phyloP scores from a whole-genome alignment of 2,329 filamentous ascomycete species.

The Aspergillus sp. region DNA sequence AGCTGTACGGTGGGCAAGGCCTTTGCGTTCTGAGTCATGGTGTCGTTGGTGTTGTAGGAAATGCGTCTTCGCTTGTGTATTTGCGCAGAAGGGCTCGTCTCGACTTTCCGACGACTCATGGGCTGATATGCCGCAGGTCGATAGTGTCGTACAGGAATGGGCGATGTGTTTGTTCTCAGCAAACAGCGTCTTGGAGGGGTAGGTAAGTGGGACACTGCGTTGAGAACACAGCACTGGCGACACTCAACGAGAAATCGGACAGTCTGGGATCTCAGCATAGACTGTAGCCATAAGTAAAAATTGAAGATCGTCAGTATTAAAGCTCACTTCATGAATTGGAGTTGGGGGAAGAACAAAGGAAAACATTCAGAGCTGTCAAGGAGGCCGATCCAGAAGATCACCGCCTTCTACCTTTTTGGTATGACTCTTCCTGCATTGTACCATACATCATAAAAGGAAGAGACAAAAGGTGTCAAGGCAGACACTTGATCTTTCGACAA shows the following conservation, averaged over 20 bases:
- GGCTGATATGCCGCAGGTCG: neutral
- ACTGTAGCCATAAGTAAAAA: conserved; percentile 9
- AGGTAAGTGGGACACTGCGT: conserved; percentile 8
- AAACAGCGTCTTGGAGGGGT: conserved; percentile 8
- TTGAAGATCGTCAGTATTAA: neutral
- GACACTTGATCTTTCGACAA: too few species aligned
- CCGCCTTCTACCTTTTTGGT: neutral
- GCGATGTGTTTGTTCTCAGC: conserved; percentile 3
- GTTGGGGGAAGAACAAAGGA: too few species aligned
- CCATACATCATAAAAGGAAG: too few species aligned
- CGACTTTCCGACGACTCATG: conserved; percentile 21
- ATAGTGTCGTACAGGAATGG: conserved; percentile 2
- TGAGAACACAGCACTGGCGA: conserved; percentile 7
- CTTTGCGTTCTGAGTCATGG: conserved; percentile 16
- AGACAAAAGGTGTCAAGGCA: too few species aligned
- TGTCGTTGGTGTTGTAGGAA: conserved; percentile 13
- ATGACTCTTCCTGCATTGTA: too few species aligned
- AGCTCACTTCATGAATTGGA: neutral
- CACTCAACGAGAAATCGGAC: conserved; percentile 11
- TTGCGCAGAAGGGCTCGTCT: conserved; percentile 15
- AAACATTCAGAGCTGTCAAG: too few species aligned
- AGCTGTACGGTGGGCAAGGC: conserved; percentile 47
- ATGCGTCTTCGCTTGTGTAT: conserved; percentile 28
- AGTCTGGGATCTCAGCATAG: conserved; percentile 16
- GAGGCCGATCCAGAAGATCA: neutral